A percentile compares a stretch with the other conserved stretches of the same genome.
These are phyloP conservation scores for Raffaelea ambrosiae DNA, from an alignment of 2,329 filamentous ascomycete species.

Conservation along the genomic window DNA sequence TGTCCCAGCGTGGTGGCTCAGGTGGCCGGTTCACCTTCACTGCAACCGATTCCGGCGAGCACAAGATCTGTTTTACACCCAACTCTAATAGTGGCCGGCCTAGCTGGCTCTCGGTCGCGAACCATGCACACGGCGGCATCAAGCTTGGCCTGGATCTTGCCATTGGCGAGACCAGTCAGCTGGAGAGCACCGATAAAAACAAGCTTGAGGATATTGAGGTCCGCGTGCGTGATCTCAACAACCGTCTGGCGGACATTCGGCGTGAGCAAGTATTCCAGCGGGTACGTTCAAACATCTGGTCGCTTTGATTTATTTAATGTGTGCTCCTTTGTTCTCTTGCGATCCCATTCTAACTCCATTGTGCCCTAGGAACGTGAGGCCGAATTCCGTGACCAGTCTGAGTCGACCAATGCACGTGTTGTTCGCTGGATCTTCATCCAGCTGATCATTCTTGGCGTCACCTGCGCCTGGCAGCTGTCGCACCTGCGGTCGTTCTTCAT, in stretches of 20 bases:
- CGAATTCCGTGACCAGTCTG: slow-evolving; percentile 96
- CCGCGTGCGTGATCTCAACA: slow-evolving; percentile 84
- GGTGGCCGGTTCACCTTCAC: slow-evolving; percentile 91
- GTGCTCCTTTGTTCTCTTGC: neutral
- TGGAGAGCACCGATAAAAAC: slow-evolving; percentile 86
- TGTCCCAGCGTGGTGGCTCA: slow-evolving; percentile 70
- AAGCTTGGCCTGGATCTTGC: slow-evolving; percentile 81
- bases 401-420: slow-evolving; percentile 83
- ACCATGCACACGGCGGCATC: slow-evolving; percentile 58
- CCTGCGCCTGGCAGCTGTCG: slow-evolving; percentile 94
- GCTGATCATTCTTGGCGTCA: slow-evolving; percentile 70
- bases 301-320: too few relatives aligned
- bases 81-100: slow-evolving; percentile 60
- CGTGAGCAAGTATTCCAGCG: slow-evolving; percentile 95
- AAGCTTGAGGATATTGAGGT: slow-evolving; percentile 86
- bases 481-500: slow-evolving; percentile 98
- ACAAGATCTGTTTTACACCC: slow-evolving; percentile 90
- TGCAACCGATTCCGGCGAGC: slow-evolving; percentile 87
- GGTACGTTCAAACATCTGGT: too few relatives aligned
- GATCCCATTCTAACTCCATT: neutral
- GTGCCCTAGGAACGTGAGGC: slow-evolving; percentile 98
- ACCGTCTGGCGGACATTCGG: slow-evolving; percentile 76
- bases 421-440: slow-evolving; percentile 93
- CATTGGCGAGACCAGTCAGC: slow-evolving; percentile 88
- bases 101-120: slow-evolving; percentile 61